Evolutionary conservation across 805 yeast genomes (phyloP).

Genomic region (Monosporozyma siamensis): DNA sequence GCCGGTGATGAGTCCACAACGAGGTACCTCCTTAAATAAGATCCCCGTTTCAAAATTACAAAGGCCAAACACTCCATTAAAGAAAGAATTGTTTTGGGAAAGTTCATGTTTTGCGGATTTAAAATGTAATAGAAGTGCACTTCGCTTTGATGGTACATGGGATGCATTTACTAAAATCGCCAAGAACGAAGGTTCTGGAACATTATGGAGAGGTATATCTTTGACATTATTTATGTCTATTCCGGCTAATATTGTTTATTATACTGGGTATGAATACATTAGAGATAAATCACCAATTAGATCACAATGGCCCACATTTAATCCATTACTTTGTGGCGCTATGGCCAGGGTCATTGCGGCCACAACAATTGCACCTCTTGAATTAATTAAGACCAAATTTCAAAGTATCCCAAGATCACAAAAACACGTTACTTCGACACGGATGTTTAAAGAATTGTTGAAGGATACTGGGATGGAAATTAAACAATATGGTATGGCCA

Average conservation of each 20-base stretch:
- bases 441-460: slow-evolving; percentile 38
- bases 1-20: neutral
- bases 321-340: slow-evolving; percentile 81
- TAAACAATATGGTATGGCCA: slow-evolving; percentile 41
- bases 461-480: slow-evolving; percentile 47
- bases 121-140: slow-evolving; percentile 23
- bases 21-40: slow-evolving; percentile 1
- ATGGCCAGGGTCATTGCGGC: slow-evolving; percentile 78
- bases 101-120: slow-evolving; percentile 28
- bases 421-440: slow-evolving; percentile 17
- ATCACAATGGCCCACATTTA: slow-evolving; percentile 32
- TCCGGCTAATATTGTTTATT: slow-evolving; percentile 89
- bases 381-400: slow-evolving; percentile 74
- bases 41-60: slow-evolving; percentile 2
- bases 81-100: slow-evolving; percentile 22
- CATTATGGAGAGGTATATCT: slow-evolving; percentile 85
- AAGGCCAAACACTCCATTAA: neutral
- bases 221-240: slow-evolving; percentile 79
- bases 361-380: slow-evolving; percentile 77
- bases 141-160: slow-evolving; percentile 52
- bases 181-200: slow-evolving; percentile 59
- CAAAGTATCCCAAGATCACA: slow-evolving; percentile 69
- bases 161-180: slow-evolving; percentile 64
- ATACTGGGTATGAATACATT: slow-evolving; percentile 83
- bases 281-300: slow-evolving; percentile 62